Percentiles rank a stretch among this genome's conserved stretches.
Evolutionary conservation across 2,329 filamentous ascomycete species (phyloP).

Genomic region (Echinosphaeria canescens): DNA sequence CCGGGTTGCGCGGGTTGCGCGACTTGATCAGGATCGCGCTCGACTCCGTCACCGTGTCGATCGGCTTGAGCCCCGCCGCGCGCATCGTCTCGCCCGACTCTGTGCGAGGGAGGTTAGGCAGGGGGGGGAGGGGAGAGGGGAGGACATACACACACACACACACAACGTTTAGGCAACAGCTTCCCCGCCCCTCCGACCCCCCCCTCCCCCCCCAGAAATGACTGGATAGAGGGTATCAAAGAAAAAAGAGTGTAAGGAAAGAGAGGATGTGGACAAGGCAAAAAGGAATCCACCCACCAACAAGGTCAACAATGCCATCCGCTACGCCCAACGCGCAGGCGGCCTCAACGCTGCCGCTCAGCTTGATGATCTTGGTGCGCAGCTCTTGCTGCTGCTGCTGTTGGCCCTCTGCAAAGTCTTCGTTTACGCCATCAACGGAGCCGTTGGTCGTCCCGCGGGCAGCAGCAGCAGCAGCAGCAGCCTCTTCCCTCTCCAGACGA

Average conservation of each 20-base stretch:
- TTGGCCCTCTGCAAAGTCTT: no score
- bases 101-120: constrained; percentile 12
- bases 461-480: no score
- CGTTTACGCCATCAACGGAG: constrained; percentile 11
- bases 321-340: constrained; percentile 90
- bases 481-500: constrained; percentile 39
- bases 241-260: no score
- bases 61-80: constrained; percentile 79
- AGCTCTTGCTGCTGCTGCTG: no score
- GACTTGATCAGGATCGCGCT: constrained; percentile 87
- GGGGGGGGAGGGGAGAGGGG: not conserved
- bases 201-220: no score
- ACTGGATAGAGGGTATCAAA: not conserved
- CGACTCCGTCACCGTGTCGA: constrained; percentile 79
- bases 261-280: no score
- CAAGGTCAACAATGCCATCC: constrained; percentile 92
- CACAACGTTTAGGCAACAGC: no score
- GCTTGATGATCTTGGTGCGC: constrained; percentile 75
- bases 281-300: constrained; percentile 40
- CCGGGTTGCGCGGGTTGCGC: constrained; percentile 56
- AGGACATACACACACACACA: no score
- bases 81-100: constrained; percentile 98
- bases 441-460: constrained; percentile 15
- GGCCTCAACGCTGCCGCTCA: constrained; percentile 92
- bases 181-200: no score